Base-by-base conservation (phyloP, 106 monocot species). In the Chionographis japonica region DNA sequence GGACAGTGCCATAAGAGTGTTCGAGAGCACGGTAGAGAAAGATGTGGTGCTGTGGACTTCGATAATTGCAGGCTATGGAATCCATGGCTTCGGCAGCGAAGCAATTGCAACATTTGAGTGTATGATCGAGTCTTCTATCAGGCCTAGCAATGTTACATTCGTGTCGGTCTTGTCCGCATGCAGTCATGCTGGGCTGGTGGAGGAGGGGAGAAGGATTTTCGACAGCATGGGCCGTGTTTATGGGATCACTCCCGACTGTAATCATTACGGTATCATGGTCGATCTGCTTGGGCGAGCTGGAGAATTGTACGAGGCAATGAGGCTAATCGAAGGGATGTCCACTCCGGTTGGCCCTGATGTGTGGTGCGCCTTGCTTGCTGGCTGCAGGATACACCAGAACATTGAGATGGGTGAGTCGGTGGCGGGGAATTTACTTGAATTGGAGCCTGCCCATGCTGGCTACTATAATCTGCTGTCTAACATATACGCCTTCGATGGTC, bases 321-420 rank as follows among this genome's bases (percentile, higher is more conserved):
- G 40, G 42, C 54, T 87, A 15, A 74, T 87, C 9, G 68, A 79
- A 10, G 65, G n/a, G n/a, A 77, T 80, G 64, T 53, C 60, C 9
- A 37, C 6, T 3, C 58, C 63, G 6, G 71, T 52, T 8, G 17
- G 59, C 14, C 68, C 85, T 19, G 82, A 83, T 54, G 55, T 65
- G 61, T 85, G 76, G 82, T 80, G 82, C 59, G 85, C 89, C 9
- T 83, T 90, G 78, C 85, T 90, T 68, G 79, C 89, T 60, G 89
- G 77, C 6, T 90, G 85, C 42, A 72, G 77, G 51, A 75, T 49
- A 41, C 82, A 89, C 52, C 51, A 63, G 4, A 69, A 79, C 58
- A 59, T 68, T 9, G 73, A 69, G 63, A 83, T 85, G 16, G 77
- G 82, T 12, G 70, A 85, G 60, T 9, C 78, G 41, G 89, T 77